phyloP scores from a whole-genome alignment of 768 basidiomycete species.

The Boletus barrowsii region DNA sequence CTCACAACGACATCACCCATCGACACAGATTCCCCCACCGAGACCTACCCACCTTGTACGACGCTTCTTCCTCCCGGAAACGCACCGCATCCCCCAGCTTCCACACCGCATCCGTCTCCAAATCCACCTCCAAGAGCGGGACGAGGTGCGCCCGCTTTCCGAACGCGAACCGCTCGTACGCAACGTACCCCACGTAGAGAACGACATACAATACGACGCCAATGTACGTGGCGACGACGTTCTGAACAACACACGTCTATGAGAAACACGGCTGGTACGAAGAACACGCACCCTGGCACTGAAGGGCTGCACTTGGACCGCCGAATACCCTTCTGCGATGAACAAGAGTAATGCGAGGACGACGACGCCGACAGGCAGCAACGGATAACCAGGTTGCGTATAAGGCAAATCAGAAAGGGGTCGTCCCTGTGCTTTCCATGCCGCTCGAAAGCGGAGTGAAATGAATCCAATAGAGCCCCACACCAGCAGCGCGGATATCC shows the following conservation, averaged over 20 bases:
- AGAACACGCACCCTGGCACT: slow-evolving; percentile 35
- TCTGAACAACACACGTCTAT: slow-evolving; percentile 35
- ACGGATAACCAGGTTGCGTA: slow-evolving; percentile 50
- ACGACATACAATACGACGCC: slow-evolving; percentile 46
- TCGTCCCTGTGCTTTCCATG: slow-evolving; percentile 53
- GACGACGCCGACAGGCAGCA: slow-evolving; percentile 50
- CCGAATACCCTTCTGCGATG: slow-evolving; percentile 51
- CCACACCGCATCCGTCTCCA: slow-evolving; percentile 57
- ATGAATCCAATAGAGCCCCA: slow-evolving; percentile 60
- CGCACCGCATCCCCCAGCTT: slow-evolving; percentile 39
- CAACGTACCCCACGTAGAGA: slow-evolving; percentile 43
- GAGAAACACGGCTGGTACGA: too few species aligned
- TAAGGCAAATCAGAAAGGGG: slow-evolving; percentile 55
- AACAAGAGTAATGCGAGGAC: slow-evolving; percentile 52
- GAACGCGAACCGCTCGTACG: slow-evolving; percentile 37
- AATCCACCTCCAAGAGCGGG: slow-evolving; percentile 42
- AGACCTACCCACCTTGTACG: not conserved
- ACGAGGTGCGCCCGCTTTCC: slow-evolving; percentile 37
- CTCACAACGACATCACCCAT: not conserved
- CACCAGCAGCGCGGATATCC: slow-evolving; percentile 64
- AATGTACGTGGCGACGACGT: slow-evolving; percentile 55
- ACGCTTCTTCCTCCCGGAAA: slow-evolving; percentile 33
- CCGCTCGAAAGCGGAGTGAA: slow-evolving; percentile 60
- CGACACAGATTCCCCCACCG: not conserved
- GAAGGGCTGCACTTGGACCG: slow-evolving; percentile 44